Percentiles rank a stretch among this genome's conserved stretches.
These are phyloP conservation scores for Murraya koenigii DNA, from an alignment of 345 rosid genomes.

Conservation along the genomic window DNA sequence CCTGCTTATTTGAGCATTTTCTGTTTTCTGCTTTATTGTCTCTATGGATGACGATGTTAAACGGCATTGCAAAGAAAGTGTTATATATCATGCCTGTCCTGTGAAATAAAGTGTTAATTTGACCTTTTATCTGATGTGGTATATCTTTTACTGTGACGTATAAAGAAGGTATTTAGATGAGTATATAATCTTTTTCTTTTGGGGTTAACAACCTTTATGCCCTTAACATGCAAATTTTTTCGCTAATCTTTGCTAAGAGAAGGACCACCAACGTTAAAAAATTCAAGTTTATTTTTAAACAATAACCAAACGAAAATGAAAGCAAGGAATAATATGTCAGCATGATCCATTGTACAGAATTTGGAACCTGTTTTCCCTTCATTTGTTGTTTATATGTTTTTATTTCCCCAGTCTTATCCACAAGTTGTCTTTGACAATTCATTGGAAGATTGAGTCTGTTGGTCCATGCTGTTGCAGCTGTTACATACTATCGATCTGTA, in stretches of 20 bases:
- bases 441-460: not conserved
- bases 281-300: not conserved
- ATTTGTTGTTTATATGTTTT: not conserved
- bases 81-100: not conserved
- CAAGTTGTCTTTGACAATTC: not conserved
- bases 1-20: not conserved
- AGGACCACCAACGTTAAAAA: not conserved
- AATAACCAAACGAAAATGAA: not conserved
- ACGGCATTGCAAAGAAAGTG: not conserved
- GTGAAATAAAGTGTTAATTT: not conserved
- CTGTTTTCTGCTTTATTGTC: not conserved
- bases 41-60: not conserved
- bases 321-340: not conserved
- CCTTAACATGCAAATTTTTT: not conserved
- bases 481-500: not conserved
- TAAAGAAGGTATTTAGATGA: not conserved
- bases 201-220: not conserved
- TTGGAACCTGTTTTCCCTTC: not conserved
- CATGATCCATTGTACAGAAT: not conserved
- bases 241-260: not conserved
- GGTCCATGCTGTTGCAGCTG: not conserved
- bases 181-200: not conserved
- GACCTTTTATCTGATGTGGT: not conserved
- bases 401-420: no score
- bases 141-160: not conserved